phyloP scores from a whole-genome alignment of 1,284 basidiomycete species.

The Paramarasmius palmivorus region DNA sequence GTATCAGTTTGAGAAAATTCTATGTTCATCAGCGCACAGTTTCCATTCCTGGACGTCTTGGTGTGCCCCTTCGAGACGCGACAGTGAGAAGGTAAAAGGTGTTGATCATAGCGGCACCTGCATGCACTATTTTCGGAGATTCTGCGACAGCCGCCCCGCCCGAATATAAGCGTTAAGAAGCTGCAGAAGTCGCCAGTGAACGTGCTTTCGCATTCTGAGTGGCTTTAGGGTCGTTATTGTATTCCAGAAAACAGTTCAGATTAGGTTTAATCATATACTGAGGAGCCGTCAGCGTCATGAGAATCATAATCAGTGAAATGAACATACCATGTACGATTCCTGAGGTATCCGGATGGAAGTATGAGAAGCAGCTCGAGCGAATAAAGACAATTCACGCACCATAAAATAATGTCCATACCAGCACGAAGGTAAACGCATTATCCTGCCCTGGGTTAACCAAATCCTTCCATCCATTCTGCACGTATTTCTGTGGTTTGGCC shows the following conservation, averaged over 20 bases:
- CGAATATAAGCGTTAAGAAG: no score
- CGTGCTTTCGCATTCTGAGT: no score
- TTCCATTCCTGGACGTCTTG: no score
- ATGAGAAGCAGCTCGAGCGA: not conserved
- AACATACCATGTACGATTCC: conserved; percentile 38
- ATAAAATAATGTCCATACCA: conserved; percentile 89
- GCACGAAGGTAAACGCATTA: conserved; percentile 82
- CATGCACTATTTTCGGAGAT: no score
- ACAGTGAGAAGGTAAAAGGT: no score
- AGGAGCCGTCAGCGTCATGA: conserved; percentile 10
- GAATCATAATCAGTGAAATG: conserved; percentile 17
- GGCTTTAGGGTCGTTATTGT: no score
- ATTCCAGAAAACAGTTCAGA: not conserved
- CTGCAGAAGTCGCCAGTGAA: no score
- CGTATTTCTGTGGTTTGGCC: conserved; percentile 40
- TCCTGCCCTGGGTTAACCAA: conserved; percentile 82
- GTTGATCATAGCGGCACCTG: no score
- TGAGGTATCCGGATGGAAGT: conserved; percentile 10
- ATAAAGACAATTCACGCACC: conserved; percentile 46
- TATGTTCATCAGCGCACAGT: no score
- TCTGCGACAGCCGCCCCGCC: no score
- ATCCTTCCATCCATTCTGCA: conserved; percentile 49
- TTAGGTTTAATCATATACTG: conserved; percentile 47
- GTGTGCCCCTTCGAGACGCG: no score
- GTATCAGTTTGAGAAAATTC: no score